phyloP scores from a whole-genome alignment of 1,284 basidiomycete species.

The Apiotrichum mycotoxinovorans region DNA sequence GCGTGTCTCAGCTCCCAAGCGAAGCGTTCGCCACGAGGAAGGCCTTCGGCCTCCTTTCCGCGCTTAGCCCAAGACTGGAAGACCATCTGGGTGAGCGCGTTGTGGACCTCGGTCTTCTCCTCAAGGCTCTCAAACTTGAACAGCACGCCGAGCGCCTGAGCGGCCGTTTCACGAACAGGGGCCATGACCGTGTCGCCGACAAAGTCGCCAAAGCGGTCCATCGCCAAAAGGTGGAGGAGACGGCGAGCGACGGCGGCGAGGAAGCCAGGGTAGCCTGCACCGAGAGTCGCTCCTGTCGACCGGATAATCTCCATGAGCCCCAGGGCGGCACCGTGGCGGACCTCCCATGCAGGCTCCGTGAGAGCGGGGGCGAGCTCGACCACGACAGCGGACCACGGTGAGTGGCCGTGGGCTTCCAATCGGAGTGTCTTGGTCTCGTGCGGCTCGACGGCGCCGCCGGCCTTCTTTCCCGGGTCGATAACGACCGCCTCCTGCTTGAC shows the following conservation, averaged over 20 bases:
- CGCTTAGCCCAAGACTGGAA: constrained; percentile 65
- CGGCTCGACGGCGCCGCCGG: constrained; percentile 40
- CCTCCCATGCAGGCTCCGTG: constrained; percentile 84
- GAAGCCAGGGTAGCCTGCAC: constrained; percentile 62
- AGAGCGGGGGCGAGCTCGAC: constrained; percentile 79
- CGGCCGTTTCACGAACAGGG: constrained; percentile 93
- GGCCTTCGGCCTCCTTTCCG: constrained; percentile 50
- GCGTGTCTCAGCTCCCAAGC: constrained; percentile 98
- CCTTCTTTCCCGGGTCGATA: constrained; percentile 48
- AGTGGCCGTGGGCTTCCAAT: constrained; percentile 58
- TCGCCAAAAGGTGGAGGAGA: constrained; percentile 84
- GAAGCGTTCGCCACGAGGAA: constrained; percentile 55
- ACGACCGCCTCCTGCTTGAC: constrained; percentile 30
- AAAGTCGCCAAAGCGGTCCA: constrained; percentile 97
- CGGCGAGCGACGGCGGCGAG: constrained; percentile 67
- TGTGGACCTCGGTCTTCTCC: constrained; percentile 75
- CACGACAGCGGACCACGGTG: constrained; percentile 85
- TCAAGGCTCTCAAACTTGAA: constrained; percentile 77
- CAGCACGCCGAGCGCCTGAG: constrained; percentile 87
- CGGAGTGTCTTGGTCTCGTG: constrained; percentile 21
- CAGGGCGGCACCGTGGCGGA: constrained; percentile 89
- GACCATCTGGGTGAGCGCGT: constrained; percentile 87
- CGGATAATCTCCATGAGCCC: constrained; percentile 86
- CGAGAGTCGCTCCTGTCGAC: constrained; percentile 75
- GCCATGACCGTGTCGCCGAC: constrained; percentile 95